A percentile compares a stretch with the other conserved stretches of the same genome.
phyloP scores from a whole-genome alignment of 2,329 filamentous ascomycete genomes.

The Pseudogymnoascus sp. region DNA sequence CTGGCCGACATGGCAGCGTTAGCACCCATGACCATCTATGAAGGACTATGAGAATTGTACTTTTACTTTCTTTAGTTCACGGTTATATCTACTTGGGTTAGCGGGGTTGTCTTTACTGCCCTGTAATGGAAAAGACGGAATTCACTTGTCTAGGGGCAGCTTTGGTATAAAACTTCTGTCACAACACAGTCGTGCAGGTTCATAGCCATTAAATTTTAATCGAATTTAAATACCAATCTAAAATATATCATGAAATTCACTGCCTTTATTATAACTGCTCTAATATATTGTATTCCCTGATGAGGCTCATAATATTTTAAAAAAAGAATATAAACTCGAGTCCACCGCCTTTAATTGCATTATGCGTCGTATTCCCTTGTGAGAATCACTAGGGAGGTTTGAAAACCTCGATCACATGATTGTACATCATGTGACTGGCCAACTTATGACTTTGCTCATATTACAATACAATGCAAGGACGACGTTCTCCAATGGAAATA shows the following conservation, averaged over 20 bases:
- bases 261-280: not conserved
- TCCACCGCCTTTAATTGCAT: too few species aligned
- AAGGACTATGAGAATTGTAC: not conserved
- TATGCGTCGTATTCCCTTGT: not conserved
- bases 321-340: too few species aligned
- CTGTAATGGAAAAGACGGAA: not conserved
- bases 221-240: conserved; percentile 40
- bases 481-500: not conserved
- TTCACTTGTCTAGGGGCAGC: not conserved
- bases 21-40: conserved; percentile 5
- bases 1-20: conserved; percentile 38
- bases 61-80: not conserved
- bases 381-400: not conserved
- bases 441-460: not conserved
- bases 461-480: not conserved
- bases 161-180: not conserved
- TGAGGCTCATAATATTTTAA: too few species aligned
- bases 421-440: not conserved
- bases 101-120: not conserved
- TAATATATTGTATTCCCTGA: not conserved
- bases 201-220: not conserved
- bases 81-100: not conserved
- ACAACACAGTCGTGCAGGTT: not conserved
- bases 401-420: not conserved
- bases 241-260: conserved; percentile 31